Evolutionary conservation across 257 asterid species (phyloP), one percentile per base, ranked within the genome.

Genomic region (Cruciata laevipes): DNA sequence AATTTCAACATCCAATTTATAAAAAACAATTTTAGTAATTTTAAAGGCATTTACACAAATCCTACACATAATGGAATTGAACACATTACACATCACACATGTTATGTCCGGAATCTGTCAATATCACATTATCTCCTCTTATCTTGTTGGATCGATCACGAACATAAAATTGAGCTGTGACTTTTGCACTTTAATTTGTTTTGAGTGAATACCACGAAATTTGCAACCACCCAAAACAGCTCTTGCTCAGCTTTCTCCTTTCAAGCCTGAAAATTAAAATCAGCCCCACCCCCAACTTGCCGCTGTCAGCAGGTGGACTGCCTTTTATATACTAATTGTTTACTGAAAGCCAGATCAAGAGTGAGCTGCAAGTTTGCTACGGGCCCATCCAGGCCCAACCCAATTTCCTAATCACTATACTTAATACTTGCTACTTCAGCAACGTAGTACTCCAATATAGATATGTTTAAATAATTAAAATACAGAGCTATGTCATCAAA

Each of bases 291-390:
- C 7, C 55, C 55, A 47, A 14, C 55, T 47, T 16, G 55, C 55
- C 13, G 20, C 60, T 53, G 27, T 53, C 60, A 53, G 27, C 27
- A 51, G 57, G 57, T 51, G 57, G 51, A 3, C 51, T 12, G 42
- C 27, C 44, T 37, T 12, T 11, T 40, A 9, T 40, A 40, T 40
- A 9, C n/a, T n/a, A n/a, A n/a, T 40, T 9, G 10, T 40, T 3
- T 38, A 38, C 44, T 38, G 44, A 38, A 38, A 42, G 47, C 31
- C 21, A 49, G 1, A 11, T 47, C 17, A 18, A 53, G 64, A 67
- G 71, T 67, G 71, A 35, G 63, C 18, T 56, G 64, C 71, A 67
- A 64, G 71, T 55, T 33, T 67, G 37, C 16, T 33, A 33, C 53
- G 71, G 52, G 24, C 63, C 38, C 24, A 21, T 55, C 17, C 5